These are phyloP conservation scores for Vigna trinervia DNA, from an alignment of 306 rosid genomes.

Conservation along the genomic window DNA sequence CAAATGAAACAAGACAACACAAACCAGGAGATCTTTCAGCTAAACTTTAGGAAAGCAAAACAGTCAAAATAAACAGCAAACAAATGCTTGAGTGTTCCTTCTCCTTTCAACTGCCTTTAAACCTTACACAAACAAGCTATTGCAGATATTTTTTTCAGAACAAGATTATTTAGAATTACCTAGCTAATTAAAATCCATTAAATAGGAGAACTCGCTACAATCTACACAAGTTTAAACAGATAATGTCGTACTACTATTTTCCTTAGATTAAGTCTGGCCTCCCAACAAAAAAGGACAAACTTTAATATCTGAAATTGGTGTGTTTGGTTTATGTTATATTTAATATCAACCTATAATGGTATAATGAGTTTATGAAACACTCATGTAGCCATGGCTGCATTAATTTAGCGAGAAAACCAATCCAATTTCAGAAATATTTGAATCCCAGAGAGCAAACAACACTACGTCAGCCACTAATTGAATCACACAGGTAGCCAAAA, in stretches of 20 bases:
- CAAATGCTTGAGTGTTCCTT: background rate
- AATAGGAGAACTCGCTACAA: no score
- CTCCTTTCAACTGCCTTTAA: background rate
- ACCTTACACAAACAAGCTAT: no score
- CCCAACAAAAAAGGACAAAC: no score
- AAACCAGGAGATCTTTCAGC: background rate
- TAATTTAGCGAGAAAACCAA: background rate
- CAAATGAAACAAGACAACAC: background rate
- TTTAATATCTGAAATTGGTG: no score
- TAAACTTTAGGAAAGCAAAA: background rate
- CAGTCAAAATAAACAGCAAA: background rate
- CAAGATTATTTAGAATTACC: no score
- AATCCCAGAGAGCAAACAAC: background rate
- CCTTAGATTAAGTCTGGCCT: no score
- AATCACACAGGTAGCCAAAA: constrained; percentile 36
- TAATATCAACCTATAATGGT: background rate
- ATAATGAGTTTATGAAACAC: background rate
- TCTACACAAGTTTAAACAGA: no score
- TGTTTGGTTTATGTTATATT: no score
- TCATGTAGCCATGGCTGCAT: background rate
- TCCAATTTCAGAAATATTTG: background rate
- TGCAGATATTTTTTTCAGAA: no score
- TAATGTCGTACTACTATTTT: no score
- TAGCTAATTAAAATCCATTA: no score
- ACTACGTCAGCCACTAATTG: constrained; percentile 6